These are phyloP conservation scores for Cryptomeria japonica DNA, from an alignment of 75 land plant genomes.

Conservation along the genomic window DNA sequence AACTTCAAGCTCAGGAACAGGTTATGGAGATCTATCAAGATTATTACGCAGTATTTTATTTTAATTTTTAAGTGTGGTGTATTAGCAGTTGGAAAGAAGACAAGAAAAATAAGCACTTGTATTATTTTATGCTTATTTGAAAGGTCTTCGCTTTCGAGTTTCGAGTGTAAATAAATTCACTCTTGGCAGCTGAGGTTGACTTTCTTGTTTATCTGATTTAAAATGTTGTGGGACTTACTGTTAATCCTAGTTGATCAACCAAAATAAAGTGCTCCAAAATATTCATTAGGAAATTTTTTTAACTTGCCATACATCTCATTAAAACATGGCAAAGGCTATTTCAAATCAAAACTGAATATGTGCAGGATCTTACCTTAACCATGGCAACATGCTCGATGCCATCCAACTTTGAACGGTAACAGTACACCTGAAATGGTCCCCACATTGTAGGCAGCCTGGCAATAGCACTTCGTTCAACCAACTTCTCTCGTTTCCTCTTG, in stretches of 20 bases:
- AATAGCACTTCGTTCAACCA: constrained; percentile 71
- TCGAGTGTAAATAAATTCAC: neutral
- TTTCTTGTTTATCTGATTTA: neutral
- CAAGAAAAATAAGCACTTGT: neutral
- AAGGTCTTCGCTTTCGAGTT: neutral
- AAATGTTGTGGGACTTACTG: neutral
- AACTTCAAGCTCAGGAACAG: neutral
- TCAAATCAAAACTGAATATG: constrained; percentile 3
- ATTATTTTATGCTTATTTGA: neutral
- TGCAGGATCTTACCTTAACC: constrained; percentile 67
- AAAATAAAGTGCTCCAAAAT: neutral
- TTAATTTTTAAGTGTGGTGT: neutral
- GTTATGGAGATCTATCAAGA: neutral
- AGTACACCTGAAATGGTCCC: constrained; percentile 83
- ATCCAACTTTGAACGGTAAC: constrained; percentile 86
- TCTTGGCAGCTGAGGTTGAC: neutral
- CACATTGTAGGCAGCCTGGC: constrained; percentile 89
- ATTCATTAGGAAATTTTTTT: neutral
- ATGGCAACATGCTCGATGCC: constrained; percentile 98
- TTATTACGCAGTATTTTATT: no score
- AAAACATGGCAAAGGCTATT: neutral
- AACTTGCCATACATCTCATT: neutral
- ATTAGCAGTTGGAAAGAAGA: neutral
- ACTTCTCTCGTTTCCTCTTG: constrained; percentile 78
- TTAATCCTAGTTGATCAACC: neutral